Conservation (phyloP, 768 basidiomycete genomes). For the Imleria badia region DNA sequence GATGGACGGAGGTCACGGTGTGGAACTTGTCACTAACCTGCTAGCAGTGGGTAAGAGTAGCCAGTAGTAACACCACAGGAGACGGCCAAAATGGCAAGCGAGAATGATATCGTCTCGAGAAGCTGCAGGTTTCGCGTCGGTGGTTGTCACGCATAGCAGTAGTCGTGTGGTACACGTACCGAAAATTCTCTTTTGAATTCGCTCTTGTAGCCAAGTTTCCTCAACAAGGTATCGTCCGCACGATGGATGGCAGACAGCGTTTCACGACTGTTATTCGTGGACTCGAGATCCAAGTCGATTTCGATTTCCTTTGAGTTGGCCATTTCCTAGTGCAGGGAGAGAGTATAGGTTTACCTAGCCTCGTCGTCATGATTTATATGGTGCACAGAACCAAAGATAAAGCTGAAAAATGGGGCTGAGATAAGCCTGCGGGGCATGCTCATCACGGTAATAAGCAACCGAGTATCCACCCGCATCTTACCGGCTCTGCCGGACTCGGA, state of each 20-base stretch:
- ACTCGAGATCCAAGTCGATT: neutral
- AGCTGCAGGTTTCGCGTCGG: conserved; percentile 6
- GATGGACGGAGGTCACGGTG: neutral
- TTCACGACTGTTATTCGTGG: neutral
- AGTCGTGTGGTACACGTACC: conserved; percentile 2
- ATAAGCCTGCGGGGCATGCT: neutral
- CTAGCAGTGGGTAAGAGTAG: conserved; percentile 3
- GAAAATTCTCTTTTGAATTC: conserved; percentile 27
- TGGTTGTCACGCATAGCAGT: too few species aligned
- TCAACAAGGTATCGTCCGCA: conserved; percentile 17
- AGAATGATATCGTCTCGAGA: conserved; percentile 25
- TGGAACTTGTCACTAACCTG: conserved; percentile 10
- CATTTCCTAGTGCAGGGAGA: neutral
- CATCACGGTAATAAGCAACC: neutral
- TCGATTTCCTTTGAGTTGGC: neutral
- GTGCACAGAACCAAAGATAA: neutral
- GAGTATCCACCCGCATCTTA: neutral
- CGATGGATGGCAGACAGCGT: conserved; percentile 11
- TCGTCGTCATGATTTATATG: neutral
- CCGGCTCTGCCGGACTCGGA: neutral
- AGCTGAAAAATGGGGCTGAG: neutral
- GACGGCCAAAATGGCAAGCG: conserved; percentile 23
- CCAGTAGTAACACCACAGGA: conserved; percentile 19
- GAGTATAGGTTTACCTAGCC: neutral
- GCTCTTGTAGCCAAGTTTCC: conserved; percentile 29